phyloP scores from a whole-genome alignment of 345 rosid species.

The Populus tremula region DNA sequence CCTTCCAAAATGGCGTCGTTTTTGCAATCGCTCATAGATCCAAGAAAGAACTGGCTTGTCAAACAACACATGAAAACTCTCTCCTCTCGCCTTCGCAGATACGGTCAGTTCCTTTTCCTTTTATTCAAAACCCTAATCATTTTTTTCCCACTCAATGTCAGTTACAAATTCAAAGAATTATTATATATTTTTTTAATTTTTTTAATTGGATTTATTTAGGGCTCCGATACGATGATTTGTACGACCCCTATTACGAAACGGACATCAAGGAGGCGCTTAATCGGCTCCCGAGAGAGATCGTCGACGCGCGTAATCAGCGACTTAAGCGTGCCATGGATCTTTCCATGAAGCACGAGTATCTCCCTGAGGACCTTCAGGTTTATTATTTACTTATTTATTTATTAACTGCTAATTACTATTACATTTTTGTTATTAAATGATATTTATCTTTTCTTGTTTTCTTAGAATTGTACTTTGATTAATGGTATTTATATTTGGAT shows the following conservation, averaged over 20 bases:
- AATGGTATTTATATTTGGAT: too few relatives aligned
- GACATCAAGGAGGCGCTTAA: conserved; percentile 85
- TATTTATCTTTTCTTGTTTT: neutral
- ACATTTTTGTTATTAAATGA: neutral
- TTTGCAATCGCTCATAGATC: conserved; percentile 50
- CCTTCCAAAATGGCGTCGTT: conserved; percentile 43
- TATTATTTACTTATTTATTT: neutral
- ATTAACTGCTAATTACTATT: neutral
- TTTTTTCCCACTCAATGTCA: neutral
- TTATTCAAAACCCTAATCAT: conserved; percentile 25
- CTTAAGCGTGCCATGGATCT: conserved; percentile 98
- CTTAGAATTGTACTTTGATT: neutral
- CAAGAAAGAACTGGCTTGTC: conserved; percentile 71
- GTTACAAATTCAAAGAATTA: neutral
- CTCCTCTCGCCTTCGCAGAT: conserved; percentile 61
- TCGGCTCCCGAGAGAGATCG: conserved; percentile 82
- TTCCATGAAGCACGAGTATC: conserved; percentile 96
- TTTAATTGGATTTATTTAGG: conserved; percentile 39
- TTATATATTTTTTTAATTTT: neutral
- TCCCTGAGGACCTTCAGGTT: conserved; percentile 77
- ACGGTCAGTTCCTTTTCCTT: conserved; percentile 39
- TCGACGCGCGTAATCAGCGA: conserved; percentile 94
- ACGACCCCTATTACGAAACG: conserved; percentile 74
- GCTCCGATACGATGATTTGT: conserved; percentile 85
- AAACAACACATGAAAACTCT: conserved; percentile 69